Evolutionary conservation across 129 eudicot genomes (phyloP).

Genomic region (Chrysanthemum makinoi): DNA sequence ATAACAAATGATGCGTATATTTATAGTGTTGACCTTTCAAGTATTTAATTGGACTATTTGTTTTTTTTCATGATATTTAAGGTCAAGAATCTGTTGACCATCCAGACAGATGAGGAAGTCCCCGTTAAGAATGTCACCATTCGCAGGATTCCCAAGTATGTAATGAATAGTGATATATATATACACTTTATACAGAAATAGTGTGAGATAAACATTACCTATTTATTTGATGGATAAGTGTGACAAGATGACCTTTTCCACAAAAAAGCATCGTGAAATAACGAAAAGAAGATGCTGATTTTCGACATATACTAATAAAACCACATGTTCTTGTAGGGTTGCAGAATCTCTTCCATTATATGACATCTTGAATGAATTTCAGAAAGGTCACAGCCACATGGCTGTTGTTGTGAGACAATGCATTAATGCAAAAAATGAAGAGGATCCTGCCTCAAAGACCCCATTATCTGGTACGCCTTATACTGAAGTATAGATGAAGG

Average conservation of each 20-base stretch:
- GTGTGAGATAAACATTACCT: not conserved
- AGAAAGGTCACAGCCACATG: conserved; percentile 99
- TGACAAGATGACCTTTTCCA: not conserved
- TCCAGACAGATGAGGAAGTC: conserved; percentile 72
- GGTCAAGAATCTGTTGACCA: conserved; percentile 85
- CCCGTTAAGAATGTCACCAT: conserved; percentile 81
- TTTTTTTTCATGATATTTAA: conserved; percentile 10
- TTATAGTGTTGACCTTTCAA: not conserved
- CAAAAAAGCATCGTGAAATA: not conserved
- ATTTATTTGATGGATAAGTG: not conserved
- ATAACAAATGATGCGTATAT: conserved; percentile 9
- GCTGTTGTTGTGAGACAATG: conserved; percentile 71
- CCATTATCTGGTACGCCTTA: conserved; percentile 33
- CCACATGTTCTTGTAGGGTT: conserved; percentile 48
- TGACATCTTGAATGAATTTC: conserved; percentile 90
- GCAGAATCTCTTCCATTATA: conserved; percentile 76
- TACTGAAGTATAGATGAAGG: not conserved
- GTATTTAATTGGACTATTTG: not conserved
- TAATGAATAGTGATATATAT: not conserved
- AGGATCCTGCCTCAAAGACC: conserved; percentile 30
- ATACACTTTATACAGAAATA: not conserved
- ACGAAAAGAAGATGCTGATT: not conserved
- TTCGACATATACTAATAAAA: not conserved
- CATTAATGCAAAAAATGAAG: conserved; percentile 19
- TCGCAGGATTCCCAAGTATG: conserved; percentile 74